phyloP scores from a whole-genome alignment of 2,329 filamentous ascomycete species.

The Drechslerella dactyloides region DNA sequence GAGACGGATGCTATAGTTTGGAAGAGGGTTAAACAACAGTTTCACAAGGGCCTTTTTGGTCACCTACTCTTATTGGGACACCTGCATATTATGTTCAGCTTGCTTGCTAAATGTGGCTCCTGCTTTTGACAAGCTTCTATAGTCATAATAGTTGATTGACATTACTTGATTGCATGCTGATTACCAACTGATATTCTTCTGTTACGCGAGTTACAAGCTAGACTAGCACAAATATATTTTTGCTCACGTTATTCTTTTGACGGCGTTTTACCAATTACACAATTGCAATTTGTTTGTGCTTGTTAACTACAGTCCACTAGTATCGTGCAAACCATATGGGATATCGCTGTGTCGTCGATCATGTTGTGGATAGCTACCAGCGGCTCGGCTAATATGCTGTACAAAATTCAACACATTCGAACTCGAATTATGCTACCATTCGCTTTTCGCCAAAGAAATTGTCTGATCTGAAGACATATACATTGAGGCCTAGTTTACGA shows the following conservation, averaged over 20 bases:
- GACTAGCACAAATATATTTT: neutral
- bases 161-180: neutral
- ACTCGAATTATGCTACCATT: neutral
- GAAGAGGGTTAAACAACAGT: neutral
- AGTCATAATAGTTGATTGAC: neutral
- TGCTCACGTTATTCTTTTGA: neutral
- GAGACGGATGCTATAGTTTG: neutral
- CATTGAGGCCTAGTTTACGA: too few relatives aligned
- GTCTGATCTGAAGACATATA: neutral
- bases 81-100: neutral
- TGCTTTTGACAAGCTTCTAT: neutral
- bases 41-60: neutral
- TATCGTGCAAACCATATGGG: neutral
- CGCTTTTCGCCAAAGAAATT: neutral
- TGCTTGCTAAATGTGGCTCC: neutral
- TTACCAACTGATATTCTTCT: neutral
- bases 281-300: neutral
- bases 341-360: neutral
- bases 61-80: neutral
- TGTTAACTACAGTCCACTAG: neutral
- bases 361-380: neutral
- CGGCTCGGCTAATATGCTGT: neutral
- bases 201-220: neutral
- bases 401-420: neutral
- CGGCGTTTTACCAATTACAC: neutral